Evolutionary conservation across 2,329 filamentous ascomycete genomes (phyloP).

Genomic region (Geosmithia morbida): DNA sequence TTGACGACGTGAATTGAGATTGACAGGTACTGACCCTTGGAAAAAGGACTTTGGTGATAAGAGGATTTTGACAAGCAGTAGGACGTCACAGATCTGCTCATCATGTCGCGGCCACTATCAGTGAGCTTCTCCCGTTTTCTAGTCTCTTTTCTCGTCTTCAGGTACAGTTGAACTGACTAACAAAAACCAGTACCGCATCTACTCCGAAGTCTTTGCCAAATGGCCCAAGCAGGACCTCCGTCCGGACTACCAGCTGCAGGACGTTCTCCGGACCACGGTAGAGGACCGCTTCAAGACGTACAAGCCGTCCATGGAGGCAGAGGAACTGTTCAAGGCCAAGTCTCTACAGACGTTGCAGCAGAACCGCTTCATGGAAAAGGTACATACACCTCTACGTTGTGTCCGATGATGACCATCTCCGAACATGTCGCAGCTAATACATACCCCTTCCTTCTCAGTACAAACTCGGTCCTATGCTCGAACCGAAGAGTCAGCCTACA

Average conservation of each 20-base stretch:
- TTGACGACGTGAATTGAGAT: background rate
- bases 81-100: background rate
- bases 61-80: background rate
- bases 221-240: slow-evolving; percentile 53
- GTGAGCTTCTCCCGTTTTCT: too few species aligned
- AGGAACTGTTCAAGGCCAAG: slow-evolving; percentile 41
- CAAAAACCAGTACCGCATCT: slow-evolving; percentile 16
- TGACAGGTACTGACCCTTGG: background rate
- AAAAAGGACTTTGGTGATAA: background rate
- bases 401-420: background rate
- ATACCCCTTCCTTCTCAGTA: slow-evolving; percentile 10
- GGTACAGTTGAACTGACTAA: background rate
- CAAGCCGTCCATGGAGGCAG: slow-evolving; percentile 23
- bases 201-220: slow-evolving; percentile 25
- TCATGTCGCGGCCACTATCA: background rate
- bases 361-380: slow-evolving; percentile 42
- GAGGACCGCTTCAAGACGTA: slow-evolving; percentile 18
- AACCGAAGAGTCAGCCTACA: slow-evolving; percentile 46
- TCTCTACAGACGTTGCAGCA: slow-evolving; percentile 44
- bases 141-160: slow-evolving; percentile 1
- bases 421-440: slow-evolving; percentile 1
- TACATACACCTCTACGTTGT: slow-evolving; percentile 11
- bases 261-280: slow-evolving; percentile 28
- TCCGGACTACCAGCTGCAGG: slow-evolving; percentile 46
- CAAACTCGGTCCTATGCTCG: slow-evolving; percentile 32